Conservation (phyloP, 2,329 filamentous ascomycete genomes). For the Ceratocystis colombiana region DNA sequence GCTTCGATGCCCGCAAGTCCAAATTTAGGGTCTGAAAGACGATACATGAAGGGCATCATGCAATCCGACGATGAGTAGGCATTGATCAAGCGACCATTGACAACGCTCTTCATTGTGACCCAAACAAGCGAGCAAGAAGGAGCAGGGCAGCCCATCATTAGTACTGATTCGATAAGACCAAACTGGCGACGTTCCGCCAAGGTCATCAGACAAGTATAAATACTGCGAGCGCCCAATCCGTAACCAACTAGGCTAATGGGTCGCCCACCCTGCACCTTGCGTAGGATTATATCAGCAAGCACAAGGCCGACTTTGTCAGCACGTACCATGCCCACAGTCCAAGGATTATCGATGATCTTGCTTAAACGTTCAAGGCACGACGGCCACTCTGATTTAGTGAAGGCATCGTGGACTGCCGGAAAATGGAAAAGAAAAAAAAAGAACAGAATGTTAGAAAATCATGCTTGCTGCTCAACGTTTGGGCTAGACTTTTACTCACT, state of each 20-base stretch:
- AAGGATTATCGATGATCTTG: conserved; percentile 71
- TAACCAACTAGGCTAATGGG: conserved; percentile 74
- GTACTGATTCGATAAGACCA: conserved; percentile 73
- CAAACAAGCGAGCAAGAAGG: conserved; percentile 64
- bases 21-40: conserved; percentile 68
- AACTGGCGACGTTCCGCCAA: conserved; percentile 75
- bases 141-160: conserved; percentile 73
- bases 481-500: conserved; percentile 34
- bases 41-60: conserved; percentile 78
- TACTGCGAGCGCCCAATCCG: conserved; percentile 69
- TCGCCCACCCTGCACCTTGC: conserved; percentile 71
- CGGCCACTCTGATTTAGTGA: conserved; percentile 45
- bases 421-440: conserved; percentile 39
- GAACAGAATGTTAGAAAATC: conserved; percentile 30
- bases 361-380: conserved; percentile 54
- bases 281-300: conserved; percentile 72
- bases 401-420: conserved; percentile 30
- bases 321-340: conserved; percentile 63
- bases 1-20: conserved; percentile 77
- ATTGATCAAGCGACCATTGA: conserved; percentile 77
- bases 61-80: conserved; percentile 82
- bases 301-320: conserved; percentile 61
- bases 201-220: conserved; percentile 71
- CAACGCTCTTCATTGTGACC: conserved; percentile 66
- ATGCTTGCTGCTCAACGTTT: neutral